phyloP scores from a whole-genome alignment of 2,329 filamentous ascomycete genomes.

The Nannizziopsis arthrosporioides region DNA sequence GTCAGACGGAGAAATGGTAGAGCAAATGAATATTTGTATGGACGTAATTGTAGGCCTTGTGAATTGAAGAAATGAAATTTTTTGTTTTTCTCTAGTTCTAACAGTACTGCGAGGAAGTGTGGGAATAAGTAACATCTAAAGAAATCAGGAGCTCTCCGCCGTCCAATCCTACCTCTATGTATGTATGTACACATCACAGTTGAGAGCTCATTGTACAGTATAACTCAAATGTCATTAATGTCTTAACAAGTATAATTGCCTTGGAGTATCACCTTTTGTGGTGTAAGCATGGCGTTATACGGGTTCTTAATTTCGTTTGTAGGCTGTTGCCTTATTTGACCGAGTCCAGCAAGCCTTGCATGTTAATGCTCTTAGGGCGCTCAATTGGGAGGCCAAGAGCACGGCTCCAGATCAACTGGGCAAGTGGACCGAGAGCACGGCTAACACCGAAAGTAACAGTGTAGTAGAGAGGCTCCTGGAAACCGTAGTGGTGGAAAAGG shows the following conservation, averaged over 20 bases:
- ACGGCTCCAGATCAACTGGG: slow-evolving; percentile 92
- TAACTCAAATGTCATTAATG: too few relatives aligned
- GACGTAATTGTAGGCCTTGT: too few relatives aligned
- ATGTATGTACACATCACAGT: too few relatives aligned
- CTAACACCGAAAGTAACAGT: slow-evolving; percentile 57
- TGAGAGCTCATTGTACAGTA: too few relatives aligned
- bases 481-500: slow-evolving; percentile 95
- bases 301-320: background rate
- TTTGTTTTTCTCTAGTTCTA: too few relatives aligned
- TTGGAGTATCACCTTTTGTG: background rate
- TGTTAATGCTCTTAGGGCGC: slow-evolving; percentile 93
- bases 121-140: too few relatives aligned
- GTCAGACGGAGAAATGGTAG: too few relatives aligned
- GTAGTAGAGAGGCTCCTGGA: slow-evolving; percentile 95
- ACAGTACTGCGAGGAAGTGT: too few relatives aligned
- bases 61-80: too few relatives aligned
- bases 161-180: too few relatives aligned
- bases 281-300: background rate
- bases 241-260: background rate
- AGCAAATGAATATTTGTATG: too few relatives aligned
- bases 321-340: slow-evolving; percentile 21
- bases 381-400: slow-evolving; percentile 91
- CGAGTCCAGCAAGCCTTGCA: slow-evolving; percentile 68
- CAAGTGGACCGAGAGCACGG: slow-evolving; percentile 69
- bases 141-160: too few relatives aligned